Conservation (phyloP, 371 early-diverging fungal species). For the Mortierella sp. region DNA sequence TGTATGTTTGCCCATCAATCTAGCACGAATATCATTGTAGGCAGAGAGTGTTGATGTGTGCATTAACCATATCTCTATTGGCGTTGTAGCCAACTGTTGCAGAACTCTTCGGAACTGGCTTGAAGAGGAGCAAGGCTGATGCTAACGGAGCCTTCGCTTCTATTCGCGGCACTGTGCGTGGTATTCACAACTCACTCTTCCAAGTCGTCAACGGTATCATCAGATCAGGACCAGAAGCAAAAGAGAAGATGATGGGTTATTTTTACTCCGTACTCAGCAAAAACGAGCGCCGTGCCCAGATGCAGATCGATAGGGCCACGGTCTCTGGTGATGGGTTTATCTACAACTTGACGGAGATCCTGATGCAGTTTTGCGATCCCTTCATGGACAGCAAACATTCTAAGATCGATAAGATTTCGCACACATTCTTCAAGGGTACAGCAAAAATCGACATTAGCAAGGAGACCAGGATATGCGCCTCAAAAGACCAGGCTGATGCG, state of each 20-base stretch:
- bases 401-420: constrained; percentile 62
- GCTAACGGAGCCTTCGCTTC: constrained; percentile 69
- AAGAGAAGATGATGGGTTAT: constrained; percentile 70
- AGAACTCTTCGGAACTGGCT: constrained; percentile 70
- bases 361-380: constrained; percentile 83
- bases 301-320: constrained; percentile 80
- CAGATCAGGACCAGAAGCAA: constrained; percentile 67
- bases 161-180: constrained; percentile 74
- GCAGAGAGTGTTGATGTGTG: too few species aligned
- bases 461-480: constrained; percentile 84
- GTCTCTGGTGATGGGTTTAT: constrained; percentile 92
- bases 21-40: too few species aligned
- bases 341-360: constrained; percentile 75
- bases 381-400: constrained; percentile 79
- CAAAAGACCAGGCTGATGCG: constrained; percentile 73
- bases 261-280: constrained; percentile 69
- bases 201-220: constrained; percentile 77
- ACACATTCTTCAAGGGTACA: constrained; percentile 41
- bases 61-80: background rate
- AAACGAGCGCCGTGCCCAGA: constrained; percentile 83
- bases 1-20: constrained; percentile 37
- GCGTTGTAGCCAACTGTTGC: constrained; percentile 64
- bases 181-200: constrained; percentile 69
- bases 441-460: constrained; percentile 70
- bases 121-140: constrained; percentile 64